Conservation (phyloP, 2,329 filamentous ascomycete genomes). For the Colletotrichum sp. region DNA sequence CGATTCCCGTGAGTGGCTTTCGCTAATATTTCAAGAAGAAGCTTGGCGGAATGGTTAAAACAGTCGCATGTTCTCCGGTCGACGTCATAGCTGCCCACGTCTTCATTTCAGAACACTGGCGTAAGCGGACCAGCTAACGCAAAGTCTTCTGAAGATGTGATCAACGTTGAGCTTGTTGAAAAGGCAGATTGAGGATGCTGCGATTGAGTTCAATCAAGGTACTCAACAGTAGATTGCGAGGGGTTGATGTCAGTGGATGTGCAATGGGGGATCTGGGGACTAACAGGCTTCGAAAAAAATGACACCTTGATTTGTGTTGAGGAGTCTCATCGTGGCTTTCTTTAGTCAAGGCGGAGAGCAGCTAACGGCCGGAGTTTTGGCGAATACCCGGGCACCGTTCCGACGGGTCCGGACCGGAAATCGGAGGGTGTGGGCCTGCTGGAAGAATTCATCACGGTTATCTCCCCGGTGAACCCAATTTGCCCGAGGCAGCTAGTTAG, state of each 20-base stretch:
- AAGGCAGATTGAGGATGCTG: background rate
- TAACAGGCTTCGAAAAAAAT: rapidly evolving
- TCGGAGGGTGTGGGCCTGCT: background rate
- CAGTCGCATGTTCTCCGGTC: background rate
- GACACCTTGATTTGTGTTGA: background rate
- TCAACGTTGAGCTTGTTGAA: rapidly evolving
- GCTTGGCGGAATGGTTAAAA: background rate
- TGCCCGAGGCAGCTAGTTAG: background rate
- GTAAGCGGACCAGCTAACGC: background rate
- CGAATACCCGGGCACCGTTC: background rate
- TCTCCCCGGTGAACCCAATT: background rate
- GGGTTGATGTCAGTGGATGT: background rate
- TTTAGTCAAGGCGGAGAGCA: background rate
- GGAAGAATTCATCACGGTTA: background rate
- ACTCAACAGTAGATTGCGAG: background rate
- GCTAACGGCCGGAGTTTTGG: background rate
- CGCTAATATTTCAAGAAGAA: background rate
- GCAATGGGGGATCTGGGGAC: background rate
- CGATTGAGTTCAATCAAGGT: background rate
- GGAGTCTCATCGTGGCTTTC: background rate
- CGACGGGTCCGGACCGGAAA: background rate
- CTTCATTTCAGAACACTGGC: background rate
- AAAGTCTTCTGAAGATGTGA: background rate
- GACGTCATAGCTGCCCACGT: background rate
- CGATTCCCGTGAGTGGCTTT: background rate